Conservation (phyloP, 2,329 filamentous ascomycete species). For the Cryphonectria parasitica region DNA sequence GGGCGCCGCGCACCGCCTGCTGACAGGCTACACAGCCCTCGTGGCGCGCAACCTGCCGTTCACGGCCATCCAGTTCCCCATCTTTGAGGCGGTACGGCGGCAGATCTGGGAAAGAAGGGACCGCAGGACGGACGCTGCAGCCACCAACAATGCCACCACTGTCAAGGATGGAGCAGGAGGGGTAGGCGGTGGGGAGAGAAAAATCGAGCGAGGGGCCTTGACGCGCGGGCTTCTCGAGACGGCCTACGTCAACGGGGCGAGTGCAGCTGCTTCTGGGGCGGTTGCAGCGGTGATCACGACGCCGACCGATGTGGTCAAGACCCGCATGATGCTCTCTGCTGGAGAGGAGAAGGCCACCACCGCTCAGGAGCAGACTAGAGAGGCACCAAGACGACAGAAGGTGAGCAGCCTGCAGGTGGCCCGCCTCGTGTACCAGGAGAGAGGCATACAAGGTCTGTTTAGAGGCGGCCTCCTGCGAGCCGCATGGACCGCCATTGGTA, state of each 20-base stretch:
- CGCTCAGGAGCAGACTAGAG: constrained; percentile 35
- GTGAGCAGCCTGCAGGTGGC: constrained; percentile 62
- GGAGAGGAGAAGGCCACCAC: constrained; percentile 39
- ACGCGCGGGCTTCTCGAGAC: constrained; percentile 61
- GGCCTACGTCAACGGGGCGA: constrained; percentile 70
- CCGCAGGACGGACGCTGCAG: constrained; percentile 32
- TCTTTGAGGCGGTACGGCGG: constrained; percentile 74
- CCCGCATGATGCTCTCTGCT: constrained; percentile 79
- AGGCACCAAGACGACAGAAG: constrained; percentile 38
- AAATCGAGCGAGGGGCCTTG: constrained; percentile 21
- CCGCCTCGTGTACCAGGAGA: constrained; percentile 65
- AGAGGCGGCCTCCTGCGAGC: constrained; percentile 73
- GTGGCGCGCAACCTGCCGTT: constrained; percentile 84
- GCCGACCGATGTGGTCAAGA: constrained; percentile 88
- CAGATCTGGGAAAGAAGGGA: constrained; percentile 49
- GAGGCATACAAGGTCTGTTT: constrained; percentile 76
- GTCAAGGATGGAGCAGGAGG: constrained; percentile 32
- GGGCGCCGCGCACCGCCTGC: constrained; percentile 60
- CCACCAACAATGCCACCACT: not conserved
- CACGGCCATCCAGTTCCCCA: constrained; percentile 85
- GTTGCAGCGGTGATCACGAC: constrained; percentile 82
- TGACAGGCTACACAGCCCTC: constrained; percentile 77
- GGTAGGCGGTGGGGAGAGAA: constrained; percentile 40
- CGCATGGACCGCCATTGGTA: constrained; percentile 81
- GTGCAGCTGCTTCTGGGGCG: constrained; percentile 74